Evolutionary conservation across 495 filamentous ascomycete genomes (phyloP), one percentile per base, ranked within the genome.

Genomic region (Neohortaea acidophila): DNA sequence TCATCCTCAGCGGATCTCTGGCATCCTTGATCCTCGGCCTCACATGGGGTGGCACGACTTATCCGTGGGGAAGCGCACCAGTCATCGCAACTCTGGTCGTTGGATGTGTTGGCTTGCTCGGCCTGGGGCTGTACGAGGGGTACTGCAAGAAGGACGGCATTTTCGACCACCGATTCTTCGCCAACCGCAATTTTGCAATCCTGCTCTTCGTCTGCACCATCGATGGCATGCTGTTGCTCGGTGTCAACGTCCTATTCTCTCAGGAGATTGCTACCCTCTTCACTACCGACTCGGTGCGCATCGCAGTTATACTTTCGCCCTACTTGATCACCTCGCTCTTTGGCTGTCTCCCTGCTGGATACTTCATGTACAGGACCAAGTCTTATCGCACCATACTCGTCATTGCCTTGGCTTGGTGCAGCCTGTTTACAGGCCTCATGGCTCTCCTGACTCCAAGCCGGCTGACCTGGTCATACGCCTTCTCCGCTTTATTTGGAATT

Each of bases 281-380:
- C 10, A 12, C 14, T 12, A 30, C 10, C 15, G 10, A 38, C 9
- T 7, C 35, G 10, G 15, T 38, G 7, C 8, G 35, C 9, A 38
- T 38, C 15, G 14, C 35, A 7, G 35, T 38, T 17, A 38, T 38
- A 8, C 35, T 38, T 7, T 9, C 9, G 7, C 35, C 35, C 11
- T 38, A 32, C 15, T 17, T 38, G 9, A 38, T 38, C 35, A 38
- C 35, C n/a, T n/a, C n/a, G n/a, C n/a, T n/a, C n/a, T n/a, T n/a
- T n/a, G n/a, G n/a, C n/a, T n/a, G n/a, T n/a, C n/a, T n/a, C n/a
- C n/a, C n/a, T n/a, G n/a, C n/a, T n/a, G n/a, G n/a, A n/a, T n/a
- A n/a, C n/a, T n/a, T n/a, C n/a, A n/a, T n/a, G n/a, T n/a, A n/a
- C n/a, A n/a, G n/a, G n/a, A n/a, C n/a, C n/a, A n/a, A n/a, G n/a